Percentiles rank a stretch among this genome's conserved stretches.
Conservation (phyloP, 148 eudicot genomes). For the Rheum nobile region DNA sequence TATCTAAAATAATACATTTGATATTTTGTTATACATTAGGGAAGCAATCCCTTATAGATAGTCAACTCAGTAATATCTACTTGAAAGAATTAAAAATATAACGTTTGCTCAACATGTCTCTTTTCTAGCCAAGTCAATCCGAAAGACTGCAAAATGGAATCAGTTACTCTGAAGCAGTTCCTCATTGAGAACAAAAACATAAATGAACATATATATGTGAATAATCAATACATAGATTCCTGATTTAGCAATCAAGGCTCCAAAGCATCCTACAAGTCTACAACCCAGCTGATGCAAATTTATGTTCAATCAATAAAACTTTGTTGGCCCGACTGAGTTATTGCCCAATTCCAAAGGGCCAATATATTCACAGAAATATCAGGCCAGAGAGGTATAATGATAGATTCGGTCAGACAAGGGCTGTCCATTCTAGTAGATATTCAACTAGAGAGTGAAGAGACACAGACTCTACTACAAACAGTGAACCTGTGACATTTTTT, state of each 20-base stretch:
- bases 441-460: neutral
- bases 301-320: neutral
- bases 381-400: neutral
- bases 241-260: neutral
- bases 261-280: neutral
- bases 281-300: neutral
- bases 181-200: neutral
- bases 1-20: neutral
- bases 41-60: neutral
- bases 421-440: neutral
- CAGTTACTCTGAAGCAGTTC: neutral
- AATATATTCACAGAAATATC: neutral
- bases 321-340: neutral
- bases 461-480: neutral
- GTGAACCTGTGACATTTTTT: neutral
- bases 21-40: neutral
- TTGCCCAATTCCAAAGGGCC: neutral
- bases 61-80: neutral
- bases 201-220: neutral
- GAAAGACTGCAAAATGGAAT: neutral
- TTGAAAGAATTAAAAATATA: neutral
- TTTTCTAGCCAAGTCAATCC: neutral
- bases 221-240: neutral
- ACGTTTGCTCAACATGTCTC: neutral
- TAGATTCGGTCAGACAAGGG: neutral